Evolutionary conservation across 2,329 filamentous ascomycete species (phyloP).

Genomic region (Aspergillus sp.): DNA sequence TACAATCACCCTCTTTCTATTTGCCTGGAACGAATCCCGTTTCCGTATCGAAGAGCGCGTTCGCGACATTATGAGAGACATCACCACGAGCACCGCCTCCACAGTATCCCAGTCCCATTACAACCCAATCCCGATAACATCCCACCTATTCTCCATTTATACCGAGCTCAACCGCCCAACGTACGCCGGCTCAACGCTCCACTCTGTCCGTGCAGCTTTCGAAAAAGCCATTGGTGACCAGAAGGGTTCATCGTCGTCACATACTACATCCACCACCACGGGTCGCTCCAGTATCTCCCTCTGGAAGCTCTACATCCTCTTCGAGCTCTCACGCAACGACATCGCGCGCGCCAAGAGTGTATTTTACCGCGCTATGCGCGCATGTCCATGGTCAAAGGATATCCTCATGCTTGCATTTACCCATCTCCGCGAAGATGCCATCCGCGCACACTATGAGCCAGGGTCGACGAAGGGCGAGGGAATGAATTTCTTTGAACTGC

Average conservation of each 20-base stretch:
- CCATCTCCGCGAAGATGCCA: conserved; percentile 32
- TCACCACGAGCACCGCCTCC: conserved; percentile 22
- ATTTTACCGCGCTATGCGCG: conserved; percentile 56
- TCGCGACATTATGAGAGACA: conserved; percentile 59
- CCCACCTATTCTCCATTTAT: conserved; percentile 57
- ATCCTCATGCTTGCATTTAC: conserved; percentile 59
- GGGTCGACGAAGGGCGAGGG: conserved; percentile 15
- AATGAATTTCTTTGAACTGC: conserved; percentile 51
- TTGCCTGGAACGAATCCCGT: conserved; percentile 71
- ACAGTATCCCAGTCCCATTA: conserved; percentile 35
- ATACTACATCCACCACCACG: conserved; percentile 5
- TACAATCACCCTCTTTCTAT: conserved; percentile 70
- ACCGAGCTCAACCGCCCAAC: conserved; percentile 51
- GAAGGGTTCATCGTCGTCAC: not conserved
- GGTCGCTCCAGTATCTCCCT: conserved; percentile 44
- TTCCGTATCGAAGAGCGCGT: conserved; percentile 75
- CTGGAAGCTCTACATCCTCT: conserved; percentile 56
- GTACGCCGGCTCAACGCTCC: conserved; percentile 48
- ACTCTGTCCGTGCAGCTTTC: conserved; percentile 57
- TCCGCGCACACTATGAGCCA: not conserved
- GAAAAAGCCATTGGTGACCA: conserved; percentile 49
- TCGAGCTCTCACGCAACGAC: conserved; percentile 45
- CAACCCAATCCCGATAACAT: conserved; percentile 39
- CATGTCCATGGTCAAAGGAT: conserved; percentile 64
- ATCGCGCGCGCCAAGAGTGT: conserved; percentile 48